A percentile compares a stretch with the other conserved stretches of the same genome.
phyloP scores from a whole-genome alignment of 73 alveolate genomes.

The Stentor coeruleus region DNA sequence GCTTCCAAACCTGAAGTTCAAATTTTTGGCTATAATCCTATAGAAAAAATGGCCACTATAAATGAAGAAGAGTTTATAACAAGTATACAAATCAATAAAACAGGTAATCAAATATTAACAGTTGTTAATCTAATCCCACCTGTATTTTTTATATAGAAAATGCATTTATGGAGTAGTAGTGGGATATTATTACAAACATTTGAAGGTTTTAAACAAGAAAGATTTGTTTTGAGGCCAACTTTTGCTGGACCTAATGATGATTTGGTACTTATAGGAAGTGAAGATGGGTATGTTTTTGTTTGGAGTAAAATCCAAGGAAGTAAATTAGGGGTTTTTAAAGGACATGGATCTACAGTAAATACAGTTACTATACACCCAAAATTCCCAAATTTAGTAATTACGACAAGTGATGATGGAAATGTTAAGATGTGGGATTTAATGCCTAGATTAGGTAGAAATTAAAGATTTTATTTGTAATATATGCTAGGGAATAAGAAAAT shows the following conservation, averaged over 20 bases:
- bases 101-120: not conserved
- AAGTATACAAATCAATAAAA: not conserved
- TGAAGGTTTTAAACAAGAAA: slow-evolving; percentile 3
- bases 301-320: slow-evolving; percentile 15
- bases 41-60: not conserved
- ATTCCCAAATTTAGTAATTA: not conserved
- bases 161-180: not conserved
- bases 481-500: too few species aligned
- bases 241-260: slow-evolving; percentile 6
- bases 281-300: not conserved
- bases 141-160: not conserved
- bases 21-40: not conserved
- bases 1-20: not conserved
- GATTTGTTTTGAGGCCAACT: not conserved
- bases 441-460: too few species aligned
- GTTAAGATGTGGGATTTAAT: not conserved
- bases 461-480: too few species aligned
- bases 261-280: not conserved
- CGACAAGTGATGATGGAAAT: slow-evolving; percentile 15
- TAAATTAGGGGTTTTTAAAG: not conserved
- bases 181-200: not conserved
- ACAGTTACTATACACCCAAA: not conserved
- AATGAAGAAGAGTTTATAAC: slow-evolving; percentile 8
- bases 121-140: not conserved
- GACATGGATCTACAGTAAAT: not conserved